These are phyloP conservation scores for Aspergillus sp. DNA, from an alignment of 2,329 filamentous ascomycete genomes.

Conservation along the genomic window DNA sequence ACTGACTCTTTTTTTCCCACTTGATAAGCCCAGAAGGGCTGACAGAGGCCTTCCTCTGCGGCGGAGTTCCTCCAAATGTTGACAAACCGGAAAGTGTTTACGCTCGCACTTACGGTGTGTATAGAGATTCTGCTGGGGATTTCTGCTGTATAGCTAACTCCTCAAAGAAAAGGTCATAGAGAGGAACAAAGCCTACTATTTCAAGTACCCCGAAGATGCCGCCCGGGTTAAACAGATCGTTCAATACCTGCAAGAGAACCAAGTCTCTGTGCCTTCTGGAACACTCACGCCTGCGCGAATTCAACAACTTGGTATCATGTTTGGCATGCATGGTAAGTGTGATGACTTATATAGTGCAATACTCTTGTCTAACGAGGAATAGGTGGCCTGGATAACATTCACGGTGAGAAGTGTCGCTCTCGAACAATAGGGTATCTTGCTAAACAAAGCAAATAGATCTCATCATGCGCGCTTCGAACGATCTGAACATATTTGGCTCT, in stretches of 20 bases:
- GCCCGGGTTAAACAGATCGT: conserved; percentile 61
- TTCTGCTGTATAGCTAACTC: conserved; percentile 9
- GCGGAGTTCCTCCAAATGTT: conserved; percentile 73
- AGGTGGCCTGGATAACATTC: conserved; percentile 66
- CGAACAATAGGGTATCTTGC: background rate
- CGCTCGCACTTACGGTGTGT: conserved; percentile 54
- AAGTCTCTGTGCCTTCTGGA: conserved; percentile 63
- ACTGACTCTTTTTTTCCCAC: conserved; percentile 1
- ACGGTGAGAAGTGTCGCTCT: conserved; percentile 40
- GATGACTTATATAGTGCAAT: background rate
- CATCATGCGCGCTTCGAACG: conserved; percentile 62
- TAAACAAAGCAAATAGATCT: conserved; percentile 40
- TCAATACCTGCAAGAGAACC: conserved; percentile 55
- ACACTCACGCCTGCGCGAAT: conserved; percentile 66
- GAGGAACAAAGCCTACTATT: conserved; percentile 73
- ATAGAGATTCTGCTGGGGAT: background rate
- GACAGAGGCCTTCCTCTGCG: conserved; percentile 75
- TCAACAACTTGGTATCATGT: conserved; percentile 66
- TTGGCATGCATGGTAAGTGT: conserved; percentile 63
- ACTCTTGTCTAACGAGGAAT: conserved; percentile 8
- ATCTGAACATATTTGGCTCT: conserved; percentile 69
- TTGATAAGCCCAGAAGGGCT: conserved; percentile 59
- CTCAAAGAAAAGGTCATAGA: conserved; percentile 53
- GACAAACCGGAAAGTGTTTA: conserved; percentile 70
- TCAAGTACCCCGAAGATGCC: conserved; percentile 77